phyloP scores from a whole-genome alignment of 2,329 filamentous ascomycete genomes.

The Aspergillus ibericus region DNA sequence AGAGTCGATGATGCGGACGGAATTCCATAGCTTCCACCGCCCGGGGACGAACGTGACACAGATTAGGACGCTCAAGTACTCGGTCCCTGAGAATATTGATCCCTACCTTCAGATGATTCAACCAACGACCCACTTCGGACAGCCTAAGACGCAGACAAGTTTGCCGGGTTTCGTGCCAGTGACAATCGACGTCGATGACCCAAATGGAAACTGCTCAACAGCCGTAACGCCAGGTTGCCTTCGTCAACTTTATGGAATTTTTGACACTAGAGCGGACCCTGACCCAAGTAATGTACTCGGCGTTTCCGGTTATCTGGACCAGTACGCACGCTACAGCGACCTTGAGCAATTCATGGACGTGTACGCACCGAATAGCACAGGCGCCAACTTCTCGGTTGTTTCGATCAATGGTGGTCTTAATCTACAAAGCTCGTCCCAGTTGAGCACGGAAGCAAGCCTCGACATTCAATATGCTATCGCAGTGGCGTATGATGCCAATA shows the following conservation, averaged over 20 bases:
- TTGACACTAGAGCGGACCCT: conserved; percentile 29
- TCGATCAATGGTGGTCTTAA: conserved; percentile 59
- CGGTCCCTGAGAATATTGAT: conserved; percentile 58
- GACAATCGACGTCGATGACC: conserved; percentile 16
- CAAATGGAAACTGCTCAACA: conserved; percentile 38
- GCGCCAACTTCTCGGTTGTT: conserved; percentile 57
- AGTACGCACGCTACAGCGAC: conserved; percentile 56
- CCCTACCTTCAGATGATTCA: conserved; percentile 62
- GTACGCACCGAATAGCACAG: conserved; percentile 54
- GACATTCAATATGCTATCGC: conserved; percentile 63
- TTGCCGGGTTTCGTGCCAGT: conserved; percentile 28
- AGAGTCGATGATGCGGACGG: conserved; percentile 57
- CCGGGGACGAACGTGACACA: conserved; percentile 42
- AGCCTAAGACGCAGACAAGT: conserved; percentile 46
- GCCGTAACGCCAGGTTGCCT: conserved; percentile 53
- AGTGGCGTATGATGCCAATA: conserved; percentile 55
- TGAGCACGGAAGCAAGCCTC: conserved; percentile 61
- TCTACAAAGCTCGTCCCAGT: conserved; percentile 44
- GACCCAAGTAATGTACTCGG: conserved; percentile 43
- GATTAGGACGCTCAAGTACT: conserved; percentile 61
- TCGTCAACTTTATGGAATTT: conserved; percentile 50
- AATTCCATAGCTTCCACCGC: conserved; percentile 59
- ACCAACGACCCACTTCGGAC: conserved; percentile 64
- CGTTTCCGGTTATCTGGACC: conserved; percentile 51
- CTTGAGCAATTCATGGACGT: conserved; percentile 56